Conservation (phyloP, 495 filamentous ascomycete genomes). For the Annulohypoxylon bovei region DNA sequence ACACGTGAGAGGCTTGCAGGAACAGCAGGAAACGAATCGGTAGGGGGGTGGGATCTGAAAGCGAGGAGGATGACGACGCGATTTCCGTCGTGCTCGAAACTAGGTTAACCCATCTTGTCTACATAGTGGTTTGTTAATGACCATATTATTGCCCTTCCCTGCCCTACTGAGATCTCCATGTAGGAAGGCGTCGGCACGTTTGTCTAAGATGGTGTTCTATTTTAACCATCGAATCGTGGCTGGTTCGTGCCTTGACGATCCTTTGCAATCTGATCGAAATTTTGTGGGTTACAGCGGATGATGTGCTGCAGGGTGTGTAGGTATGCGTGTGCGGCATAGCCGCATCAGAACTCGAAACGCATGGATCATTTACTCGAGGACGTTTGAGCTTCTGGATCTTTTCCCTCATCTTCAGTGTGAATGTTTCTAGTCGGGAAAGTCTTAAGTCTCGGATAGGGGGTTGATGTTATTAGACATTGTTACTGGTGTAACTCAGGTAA, state of each 20-base stretch:
- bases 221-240: constrained; percentile 31
- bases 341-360: constrained; percentile 36
- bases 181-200: neutral
- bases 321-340: constrained; percentile 28
- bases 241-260: constrained; percentile 29
- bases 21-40: neutral
- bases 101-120: neutral
- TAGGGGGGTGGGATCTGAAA: constrained; percentile 4
- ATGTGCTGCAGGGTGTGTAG: constrained; percentile 41
- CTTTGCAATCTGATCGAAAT: constrained; percentile 34
- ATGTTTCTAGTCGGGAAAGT: neutral
- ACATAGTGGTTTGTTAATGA: too few species aligned
- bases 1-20: neutral
- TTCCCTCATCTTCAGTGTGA: neutral
- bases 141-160: too few species aligned
- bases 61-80: constrained; percentile 21
- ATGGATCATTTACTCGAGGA: constrained; percentile 30
- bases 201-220: constrained; percentile 16
- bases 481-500: neutral
- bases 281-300: constrained; percentile 42
- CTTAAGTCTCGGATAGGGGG: constrained; percentile 1
- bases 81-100: constrained; percentile 12
- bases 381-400: constrained; percentile 10
- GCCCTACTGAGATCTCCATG: neutral
- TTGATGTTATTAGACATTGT: neutral